These are phyloP conservation scores for Pichia cephalocereana DNA, from an alignment of 805 yeast genomes.

Conservation along the genomic window DNA sequence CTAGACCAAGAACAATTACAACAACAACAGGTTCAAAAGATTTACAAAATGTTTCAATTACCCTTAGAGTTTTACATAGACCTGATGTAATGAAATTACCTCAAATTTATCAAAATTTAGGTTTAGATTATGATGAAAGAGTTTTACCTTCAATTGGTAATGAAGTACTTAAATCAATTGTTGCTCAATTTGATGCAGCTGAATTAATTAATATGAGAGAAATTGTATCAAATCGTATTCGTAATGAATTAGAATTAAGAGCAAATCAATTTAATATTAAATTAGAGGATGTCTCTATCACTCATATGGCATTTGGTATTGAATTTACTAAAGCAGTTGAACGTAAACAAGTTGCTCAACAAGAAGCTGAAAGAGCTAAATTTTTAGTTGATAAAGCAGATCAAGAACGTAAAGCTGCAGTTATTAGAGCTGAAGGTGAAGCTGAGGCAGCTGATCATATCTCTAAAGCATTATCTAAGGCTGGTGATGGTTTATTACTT, in stretches of 20 bases:
- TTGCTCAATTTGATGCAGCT: slow-evolving; percentile 98
- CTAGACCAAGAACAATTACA: slow-evolving; percentile 89
- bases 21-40: slow-evolving; percentile 97
- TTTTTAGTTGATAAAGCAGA: slow-evolving; percentile 92
- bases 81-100: slow-evolving; percentile 85
- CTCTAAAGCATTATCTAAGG: slow-evolving; percentile 83
- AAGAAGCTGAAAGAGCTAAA: slow-evolving; percentile 96
- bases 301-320: slow-evolving; percentile 93
- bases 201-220: slow-evolving; percentile 97
- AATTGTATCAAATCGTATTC: slow-evolving; percentile 79
- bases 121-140: slow-evolving; percentile 93
- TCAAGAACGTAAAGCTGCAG: slow-evolving; percentile 91
- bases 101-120: slow-evolving; percentile 79
- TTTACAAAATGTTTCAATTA: slow-evolving; percentile 88
- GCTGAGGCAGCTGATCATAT: slow-evolving; percentile 97
- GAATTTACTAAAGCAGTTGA: slow-evolving; percentile 98
- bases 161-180: slow-evolving; percentile 92
- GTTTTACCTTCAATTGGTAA: slow-evolving; percentile 97
- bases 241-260: slow-evolving; percentile 74
- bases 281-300: slow-evolving; percentile 93
- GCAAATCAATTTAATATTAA: slow-evolving; percentile 84
- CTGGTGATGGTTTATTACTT: slow-evolving; percentile 91
- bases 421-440: slow-evolving; percentile 98
- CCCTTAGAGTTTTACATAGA: slow-evolving; percentile 86
- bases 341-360: slow-evolving; percentile 98